A percentile compares a stretch with the other conserved stretches of the same genome.
Conservation (phyloP, 495 filamentous ascomycete genomes). For the Podospora didyma region DNA sequence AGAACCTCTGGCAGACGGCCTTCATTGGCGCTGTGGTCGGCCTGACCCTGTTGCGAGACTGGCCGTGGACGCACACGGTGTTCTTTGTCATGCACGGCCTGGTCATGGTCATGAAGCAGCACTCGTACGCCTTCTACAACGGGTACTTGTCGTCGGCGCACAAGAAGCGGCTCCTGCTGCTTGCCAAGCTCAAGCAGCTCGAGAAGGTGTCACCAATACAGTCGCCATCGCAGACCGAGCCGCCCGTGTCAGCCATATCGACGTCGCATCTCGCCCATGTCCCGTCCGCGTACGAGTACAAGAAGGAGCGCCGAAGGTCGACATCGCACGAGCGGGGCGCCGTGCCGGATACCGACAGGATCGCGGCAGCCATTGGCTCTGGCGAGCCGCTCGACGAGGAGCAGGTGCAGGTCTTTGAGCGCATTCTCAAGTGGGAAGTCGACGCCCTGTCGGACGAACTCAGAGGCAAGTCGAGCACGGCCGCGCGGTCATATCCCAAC, state of each 20-base stretch:
- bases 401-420: constrained; percentile 56
- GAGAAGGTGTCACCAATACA: constrained; percentile 26
- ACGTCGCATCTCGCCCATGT: constrained; percentile 36
- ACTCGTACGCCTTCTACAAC: constrained; percentile 73
- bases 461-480: constrained; percentile 47
- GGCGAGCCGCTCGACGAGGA: constrained; percentile 52
- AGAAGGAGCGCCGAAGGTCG: constrained; percentile 39
- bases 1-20: constrained; percentile 61
- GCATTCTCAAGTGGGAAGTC: constrained; percentile 58
- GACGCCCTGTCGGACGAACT: constrained; percentile 60
- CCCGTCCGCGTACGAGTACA: constrained; percentile 32
- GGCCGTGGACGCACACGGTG: constrained; percentile 69
- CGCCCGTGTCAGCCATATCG: constrained; percentile 28
- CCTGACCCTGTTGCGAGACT: constrained; percentile 61
- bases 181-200: constrained; percentile 32
- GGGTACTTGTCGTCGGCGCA: constrained; percentile 63
- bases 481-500: constrained; percentile 52
- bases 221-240: constrained; percentile 34
- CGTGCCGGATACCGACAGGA: constrained; percentile 37
- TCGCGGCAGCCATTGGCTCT: constrained; percentile 53
- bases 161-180: constrained; percentile 36
- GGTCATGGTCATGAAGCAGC: constrained; percentile 75
- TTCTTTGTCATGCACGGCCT: constrained; percentile 69
- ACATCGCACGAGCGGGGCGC: constrained; percentile 26
- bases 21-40: constrained; percentile 56